A percentile compares a stretch with the other conserved stretches of the same genome.
phyloP scores from a whole-genome alignment of 2,329 filamentous ascomycete species.

The Graphilbum ipis-grandicollis region DNA sequence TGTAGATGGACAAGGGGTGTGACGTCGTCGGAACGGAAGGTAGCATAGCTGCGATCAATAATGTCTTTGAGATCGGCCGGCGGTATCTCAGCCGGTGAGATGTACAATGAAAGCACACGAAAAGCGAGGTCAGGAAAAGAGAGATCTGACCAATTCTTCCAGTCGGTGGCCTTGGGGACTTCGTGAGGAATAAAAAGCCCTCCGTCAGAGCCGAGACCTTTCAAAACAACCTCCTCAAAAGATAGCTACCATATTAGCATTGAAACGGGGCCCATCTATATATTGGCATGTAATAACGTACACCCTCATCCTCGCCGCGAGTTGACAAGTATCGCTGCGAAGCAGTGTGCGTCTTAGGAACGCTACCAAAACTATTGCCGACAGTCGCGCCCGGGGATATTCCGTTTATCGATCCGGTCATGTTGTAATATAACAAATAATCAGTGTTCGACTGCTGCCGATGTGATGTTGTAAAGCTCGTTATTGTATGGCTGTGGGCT shows the following conservation, averaged over 20 bases:
- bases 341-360: conserved; percentile 7
- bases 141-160: conserved; percentile 57
- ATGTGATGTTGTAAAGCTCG: no score
- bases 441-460: no score
- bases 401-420: conserved; percentile 6
- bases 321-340: conserved; percentile 11
- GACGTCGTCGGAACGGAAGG: conserved; percentile 64
- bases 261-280: not conserved
- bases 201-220: conserved; percentile 72
- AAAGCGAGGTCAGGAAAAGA: conserved; percentile 70
- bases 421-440: not conserved
- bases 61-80: conserved; percentile 63
- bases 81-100: conserved; percentile 71
- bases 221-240: conserved; percentile 81
- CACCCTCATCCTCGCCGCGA: conserved; percentile 9
- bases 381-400: not conserved
- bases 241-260: conserved; percentile 42
- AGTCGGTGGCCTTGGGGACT: conserved; percentile 37
- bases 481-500: no score
- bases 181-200: conserved; percentile 80
- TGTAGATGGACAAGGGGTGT: conserved; percentile 61
- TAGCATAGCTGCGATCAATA: conserved; percentile 71
- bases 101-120: conserved; percentile 74
- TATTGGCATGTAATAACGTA: not conserved
- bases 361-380: not conserved